Percentiles rank a stretch among this genome's conserved stretches.
These are phyloP conservation scores for Stereum hirsutum DNA, from an alignment of 1,284 basidiomycete species.

Conservation along the genomic window DNA sequence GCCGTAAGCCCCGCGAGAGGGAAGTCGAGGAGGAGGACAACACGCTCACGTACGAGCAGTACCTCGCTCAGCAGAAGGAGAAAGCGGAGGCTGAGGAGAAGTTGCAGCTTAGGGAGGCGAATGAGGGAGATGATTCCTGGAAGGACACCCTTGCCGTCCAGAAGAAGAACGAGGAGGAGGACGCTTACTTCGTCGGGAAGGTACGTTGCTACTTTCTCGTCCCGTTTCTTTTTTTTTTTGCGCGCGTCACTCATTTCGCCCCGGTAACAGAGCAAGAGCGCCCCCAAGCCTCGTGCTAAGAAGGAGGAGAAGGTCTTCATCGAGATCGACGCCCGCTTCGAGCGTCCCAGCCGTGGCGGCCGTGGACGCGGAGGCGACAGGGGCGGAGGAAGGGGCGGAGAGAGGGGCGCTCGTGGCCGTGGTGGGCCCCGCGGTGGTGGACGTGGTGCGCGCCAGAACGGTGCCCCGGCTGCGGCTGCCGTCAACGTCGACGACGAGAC, in stretches of 20 bases:
- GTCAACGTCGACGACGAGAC: slow-evolving; percentile 70
- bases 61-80: slow-evolving; percentile 66
- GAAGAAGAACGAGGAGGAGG: slow-evolving; percentile 50
- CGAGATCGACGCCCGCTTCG: slow-evolving; percentile 73
- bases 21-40: slow-evolving; percentile 88
- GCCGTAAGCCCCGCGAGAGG: slow-evolving; percentile 29
- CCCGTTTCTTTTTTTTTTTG: background rate
- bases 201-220: slow-evolving; percentile 26
- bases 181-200: slow-evolving; percentile 71
- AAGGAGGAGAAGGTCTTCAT: slow-evolving; percentile 74
- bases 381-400: slow-evolving; percentile 24
- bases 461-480: slow-evolving; percentile 21
- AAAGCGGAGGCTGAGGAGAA: slow-evolving; percentile 49
- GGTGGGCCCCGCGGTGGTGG: slow-evolving; percentile 10
- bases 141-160: slow-evolving; percentile 53
- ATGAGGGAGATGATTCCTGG: slow-evolving; percentile 47
- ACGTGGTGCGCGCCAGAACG: slow-evolving; percentile 15
- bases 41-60: slow-evolving; percentile 82
- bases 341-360: slow-evolving; percentile 57
- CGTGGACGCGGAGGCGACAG: slow-evolving; percentile 19
- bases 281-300: slow-evolving; percentile 55
- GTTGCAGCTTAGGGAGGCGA: slow-evolving; percentile 61
- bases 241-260: too few species aligned
- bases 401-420: slow-evolving; percentile 33
- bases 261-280: slow-evolving; percentile 46